Conservation (phyloP, 257 asterid species). For the Ocimum tenuiflorum region DNA sequence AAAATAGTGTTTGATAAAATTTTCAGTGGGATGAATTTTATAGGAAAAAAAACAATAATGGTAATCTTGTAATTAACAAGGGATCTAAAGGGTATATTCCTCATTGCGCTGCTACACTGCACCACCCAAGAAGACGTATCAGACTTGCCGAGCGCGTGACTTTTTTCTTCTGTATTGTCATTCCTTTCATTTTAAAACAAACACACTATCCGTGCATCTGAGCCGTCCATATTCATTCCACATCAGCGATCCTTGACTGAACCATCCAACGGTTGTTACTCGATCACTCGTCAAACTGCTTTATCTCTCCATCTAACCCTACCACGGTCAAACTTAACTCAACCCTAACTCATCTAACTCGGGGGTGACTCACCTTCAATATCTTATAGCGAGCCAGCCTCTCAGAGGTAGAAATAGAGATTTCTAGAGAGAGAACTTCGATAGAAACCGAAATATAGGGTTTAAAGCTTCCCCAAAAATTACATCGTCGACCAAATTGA, state of each 20-base stretch:
- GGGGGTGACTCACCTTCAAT: conserved; percentile 52
- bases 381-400: conserved; percentile 34
- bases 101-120: conserved; percentile 9
- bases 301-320: conserved; percentile 21
- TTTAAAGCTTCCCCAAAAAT: conserved; percentile 14
- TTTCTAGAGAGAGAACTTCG: conserved; percentile 30
- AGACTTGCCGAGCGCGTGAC: conserved; percentile 36
- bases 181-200: conserved; percentile 34
- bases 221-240: conserved; percentile 36
- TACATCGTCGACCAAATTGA: not conserved
- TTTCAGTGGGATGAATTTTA: no score
- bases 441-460: conserved; percentile 15
- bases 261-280: conserved; percentile 32
- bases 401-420: not conserved
- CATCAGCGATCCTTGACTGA: conserved; percentile 49
- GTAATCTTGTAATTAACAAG: conserved; percentile 15
- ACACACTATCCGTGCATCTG: conserved; percentile 49
- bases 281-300: conserved; percentile 15
- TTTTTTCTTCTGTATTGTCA: conserved; percentile 9
- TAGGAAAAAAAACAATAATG: conserved; percentile 9
- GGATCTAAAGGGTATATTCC: conserved; percentile 24
- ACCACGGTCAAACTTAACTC: conserved; percentile 45
- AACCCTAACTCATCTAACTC: conserved; percentile 48
- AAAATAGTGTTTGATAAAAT: no score
- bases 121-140: conserved; percentile 27